Base-by-base conservation (phyloP, 23 red algal species). In the Gracilariopsis chorda region DNA sequence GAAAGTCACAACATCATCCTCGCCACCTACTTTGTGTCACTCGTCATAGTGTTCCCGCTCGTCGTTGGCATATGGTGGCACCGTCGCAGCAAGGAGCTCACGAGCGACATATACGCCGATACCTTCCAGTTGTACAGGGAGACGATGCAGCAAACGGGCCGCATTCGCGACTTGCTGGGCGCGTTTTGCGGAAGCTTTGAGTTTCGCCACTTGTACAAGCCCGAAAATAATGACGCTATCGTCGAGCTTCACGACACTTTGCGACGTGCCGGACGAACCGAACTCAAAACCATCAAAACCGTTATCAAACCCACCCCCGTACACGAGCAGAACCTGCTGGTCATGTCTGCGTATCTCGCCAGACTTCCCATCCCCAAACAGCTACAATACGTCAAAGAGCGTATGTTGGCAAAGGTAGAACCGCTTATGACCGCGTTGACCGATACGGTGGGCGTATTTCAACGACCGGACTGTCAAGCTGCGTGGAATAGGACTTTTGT, bases 51-150 rank as follows among this genome's bases (percentile, higher is more conserved):
- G 3, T 90, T 95, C 41, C 96, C 96, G 42, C 63, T 82, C 5
- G 40, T 74, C 11, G 87, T 98, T 8, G 87, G 86, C 24, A 13
- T 93, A 23, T 98, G 96, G 96, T 98, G 96, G 96, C 82, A 81
- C 12, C 47, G 82, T 24, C 77, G 77, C 13, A 81, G 67, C 34
- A 88, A 89, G 72, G 55, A 93, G 80, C 42, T 98, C 19, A 78
- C 92, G 51, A 83, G 79, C 48, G 61, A 78, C 58, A 83, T 98
- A 27, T 79, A 77, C 3, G 81, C 81, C 37, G 78, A 76, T 57
- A 94, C 96, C 3, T 91, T 91, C 58, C 28, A 62, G 53, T 47
- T 95, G 64, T 98, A 90, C 86, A 23, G 82, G 41, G 68, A 92
- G 8, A 90, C 82, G 23, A 20, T 96, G 61, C 49, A 88, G 48